Evolutionary conservation across 2,329 filamentous ascomycete species (phyloP), one percentile per base, ranked within the genome.

Genomic region (Piedraia hortae): DNA sequence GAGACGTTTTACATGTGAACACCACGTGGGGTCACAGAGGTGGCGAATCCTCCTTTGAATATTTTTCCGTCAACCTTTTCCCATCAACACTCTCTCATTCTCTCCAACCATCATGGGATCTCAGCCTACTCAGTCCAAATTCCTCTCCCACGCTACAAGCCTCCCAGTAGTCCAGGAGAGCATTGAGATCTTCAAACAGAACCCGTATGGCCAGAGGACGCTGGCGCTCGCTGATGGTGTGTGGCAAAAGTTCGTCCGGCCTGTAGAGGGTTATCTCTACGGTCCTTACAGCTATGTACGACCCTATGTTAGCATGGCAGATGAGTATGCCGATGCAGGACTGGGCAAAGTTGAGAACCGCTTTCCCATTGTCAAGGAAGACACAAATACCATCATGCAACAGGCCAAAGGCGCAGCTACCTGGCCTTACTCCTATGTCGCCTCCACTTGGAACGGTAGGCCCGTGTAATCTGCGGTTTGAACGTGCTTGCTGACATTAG

Each of bases 101-200:
- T n/a, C n/a, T n/a, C n/a, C n/a, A n/a, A n/a, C n/a, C n/a, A n/a
- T n/a, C n/a, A n/a, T n/a, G n/a, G n/a, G n/a, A n/a, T n/a, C n/a
- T n/a, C n/a, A n/a, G n/a, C n/a, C n/a, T n/a, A n/a, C n/a, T n/a
- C n/a, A n/a, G 36, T 50, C 54, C 36, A 44, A 55, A 28, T 56
- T 55, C 33, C 23, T 41, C 26, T 34, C 29, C 17, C 80, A 91
- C 43, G 58, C 91, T 31, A 57, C 66, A 35, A 69, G 68, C 33
- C 90, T 89, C 49, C 82, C 82, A 18, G 48, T 88, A 33, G 61
- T 91, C 41, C 63, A 62, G 41, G 77, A 89, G 46, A 54, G 66
- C 38, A 63, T 90, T 47, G 53, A 62, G 28, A 66, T 63, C 41
- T 69, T 88, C 59, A 74, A 78, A 49, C 54, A 61, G 41, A 75